Base-by-base conservation (phyloP, 75 land plant species). In the Sequoia sempervirens region DNA sequence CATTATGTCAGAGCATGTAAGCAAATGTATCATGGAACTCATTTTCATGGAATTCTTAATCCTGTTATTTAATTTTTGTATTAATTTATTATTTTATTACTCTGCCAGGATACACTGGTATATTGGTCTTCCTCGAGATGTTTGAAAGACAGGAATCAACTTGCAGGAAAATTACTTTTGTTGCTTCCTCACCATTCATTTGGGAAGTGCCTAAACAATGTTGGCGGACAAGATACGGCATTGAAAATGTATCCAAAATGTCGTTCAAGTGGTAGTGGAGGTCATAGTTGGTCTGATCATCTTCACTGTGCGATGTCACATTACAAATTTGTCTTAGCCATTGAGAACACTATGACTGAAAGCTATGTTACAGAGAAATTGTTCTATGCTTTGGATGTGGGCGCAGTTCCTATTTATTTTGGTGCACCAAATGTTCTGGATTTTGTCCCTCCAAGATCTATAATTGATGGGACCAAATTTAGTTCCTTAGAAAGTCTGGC, bases 61-160 rank as follows among this genome's bases (percentile, higher is more conserved):
- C 45, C 43, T 18, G 32, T 11, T 14, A 0, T 23, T 61, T 54
- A 23, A 5, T 61, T 61, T 5, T 37, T 34, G 15, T 23, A 82
- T 34, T 17, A 32, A 28, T 61, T 32, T 32, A 56, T 82, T 30
- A 14, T 70, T 58, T 46, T 36, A 20, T 82, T 75, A 4, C 15
- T 61, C 78, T 70, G 54, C 14, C 84, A 97, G 99, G 95, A 94
- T 84, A 90, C 87, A 20, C 98, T 97, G 83, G 98, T 97, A 28
- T 97, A 97, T 86, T 97, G 99, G 99, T 97, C 99, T 61, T 97
- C 99, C 43, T 97, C 99, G 43, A 86, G 96, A 36, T 97, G 99
- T 81, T 82, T 97, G 79, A 76, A 88, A 9, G 47, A 87, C 38
- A 90, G 99, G 87, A 89, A 94, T 78, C 43, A 83, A 47, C 89